Evolutionary conservation across 2,329 filamentous ascomycete genomes (phyloP), one percentile per base, ranked within the genome.

Genomic region (Aspergillus versicolor): DNA sequence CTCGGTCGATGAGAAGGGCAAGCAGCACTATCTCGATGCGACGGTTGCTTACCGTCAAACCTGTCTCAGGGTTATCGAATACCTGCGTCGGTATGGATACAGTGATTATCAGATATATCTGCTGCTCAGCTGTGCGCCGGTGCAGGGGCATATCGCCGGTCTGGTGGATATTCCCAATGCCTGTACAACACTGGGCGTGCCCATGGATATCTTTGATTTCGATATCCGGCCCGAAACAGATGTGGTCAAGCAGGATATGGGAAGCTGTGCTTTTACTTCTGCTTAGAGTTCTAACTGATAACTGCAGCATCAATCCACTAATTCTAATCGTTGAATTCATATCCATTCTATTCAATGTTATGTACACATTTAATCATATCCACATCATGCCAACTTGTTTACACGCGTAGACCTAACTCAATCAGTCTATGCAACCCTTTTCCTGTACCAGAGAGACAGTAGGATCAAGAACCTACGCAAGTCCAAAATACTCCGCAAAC

Each of bases 151-250:
- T 69, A 84, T 96, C 51, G 92, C 91, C 1, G 92, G 92, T 0
- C 89, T 96, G 56, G 92, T 96, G 8, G 91, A 96, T 73, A 90
- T 96, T 48, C 92, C 92, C 0, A 96, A 96, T 70, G 90, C 89
- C 0, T 96, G 92, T 70, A 96, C 92, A 4, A 96, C 92, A 0
- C 79, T 96, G 58, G 92, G 91, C 0, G 71, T 96, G 53, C 92
- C 92, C 1, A 91, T 96, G 81, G 92, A 96, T 75, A 95, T 97
- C 52, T 97, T 97, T 67, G 90, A 94, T 69, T 96, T 97, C 74
- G 92, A 96, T 70, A 93, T 96, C 64, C 84, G 86, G 46, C 90
- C 91, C 0, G 81, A 82, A 55, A 80, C 79, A 5, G 79, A 81
- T 6, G 84, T 82, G 3, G 78, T 83, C 69, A 84, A 85, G 77